Evolutionary conservation across 805 yeast genomes (phyloP).

Genomic region (Hanseniaspora meyeri): DNA sequence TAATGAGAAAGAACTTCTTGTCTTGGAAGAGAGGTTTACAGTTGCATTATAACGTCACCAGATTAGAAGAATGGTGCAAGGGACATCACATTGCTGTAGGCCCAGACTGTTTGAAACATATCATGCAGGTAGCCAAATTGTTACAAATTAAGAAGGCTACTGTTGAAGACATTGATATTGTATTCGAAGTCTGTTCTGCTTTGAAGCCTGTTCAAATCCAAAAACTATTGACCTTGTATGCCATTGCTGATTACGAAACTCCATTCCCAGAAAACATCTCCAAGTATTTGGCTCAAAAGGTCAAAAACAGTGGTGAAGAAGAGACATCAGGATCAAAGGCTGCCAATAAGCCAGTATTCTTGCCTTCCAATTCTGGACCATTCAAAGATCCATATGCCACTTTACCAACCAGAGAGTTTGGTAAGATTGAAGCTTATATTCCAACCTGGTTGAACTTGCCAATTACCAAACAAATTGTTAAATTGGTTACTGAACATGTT

Average conservation of each 20-base stretch:
- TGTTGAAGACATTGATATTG: constrained; percentile 76
- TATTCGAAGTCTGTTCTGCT: constrained; percentile 89
- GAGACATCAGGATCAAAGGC: constrained; percentile 33
- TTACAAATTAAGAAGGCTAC: constrained; percentile 85
- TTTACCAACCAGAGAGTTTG: constrained; percentile 62
- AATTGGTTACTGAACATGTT: constrained; percentile 74
- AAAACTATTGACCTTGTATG: constrained; percentile 76
- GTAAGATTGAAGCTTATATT: constrained; percentile 76
- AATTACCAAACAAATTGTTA: constrained; percentile 74
- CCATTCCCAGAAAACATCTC: constrained; percentile 77
- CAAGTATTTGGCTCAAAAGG: constrained; percentile 68
- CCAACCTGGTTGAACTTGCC: constrained; percentile 92
- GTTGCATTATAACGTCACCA: constrained; percentile 87
- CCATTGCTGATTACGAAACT: constrained; percentile 85
- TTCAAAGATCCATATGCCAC: constrained; percentile 74
- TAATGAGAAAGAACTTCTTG: constrained; percentile 85
- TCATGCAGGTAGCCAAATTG: constrained; percentile 85
- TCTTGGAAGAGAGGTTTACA: constrained; percentile 98
- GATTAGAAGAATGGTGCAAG: constrained; percentile 97
- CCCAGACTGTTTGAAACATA: constrained; percentile 66
- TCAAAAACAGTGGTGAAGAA: constrained; percentile 36
- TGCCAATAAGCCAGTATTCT: constrained; percentile 45
- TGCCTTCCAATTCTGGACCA: constrained; percentile 56
- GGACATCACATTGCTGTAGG: constrained; percentile 85
- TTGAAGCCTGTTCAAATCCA: constrained; percentile 93